Base-by-base conservation (phyloP, 1,139 yeast genomes). In the Petasospora fabianii region DNA sequence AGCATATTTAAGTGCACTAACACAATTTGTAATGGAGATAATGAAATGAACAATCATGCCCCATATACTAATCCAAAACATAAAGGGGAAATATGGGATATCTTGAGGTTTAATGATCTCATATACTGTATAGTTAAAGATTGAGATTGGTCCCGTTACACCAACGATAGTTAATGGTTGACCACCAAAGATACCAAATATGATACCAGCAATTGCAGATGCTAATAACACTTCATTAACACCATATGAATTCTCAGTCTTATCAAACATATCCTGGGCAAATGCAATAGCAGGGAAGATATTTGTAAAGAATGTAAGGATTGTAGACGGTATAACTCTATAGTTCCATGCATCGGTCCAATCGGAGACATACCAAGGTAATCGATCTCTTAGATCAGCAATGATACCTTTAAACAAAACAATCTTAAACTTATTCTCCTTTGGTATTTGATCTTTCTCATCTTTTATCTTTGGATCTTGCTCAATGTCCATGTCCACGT, bases 141-240 rank as follows among this genome's bases (percentile, higher is more conserved):
- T 88, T 3, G 95, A 69, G 12, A 92, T 81, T 0, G 97, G 97
- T 38, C 97, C 95, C 0, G 98, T 92, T 5, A 92, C 97, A 4
- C 98, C 98, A n/a, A 92, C 97, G 24, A 92, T 85, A 55, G 96
- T 86, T 27, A 92, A 63, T 0, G 98, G 97, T 52, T 90, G 96
- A 0, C 97, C 97, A 0, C 84, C 72, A 42, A 90, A 68, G 6
- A 84, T 55, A 0, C 97, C 97, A 68, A 92, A 92, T 3, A 84
- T 80, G 6, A 90, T 75, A 0, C 97, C 97, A 0, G 87, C 97
- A 54, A 92, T 62, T 0, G 96, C 96, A 24, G 90, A 78, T 17
- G 95, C 73, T 57, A 92, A 59, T 24, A 92, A 65, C 3, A 90
- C 84, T 57, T 92, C 98, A 57, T 92, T 92, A 3, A 92, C 84